phyloP scores from a whole-genome alignment of 2,329 filamentous ascomycete species.

The Saccharata proteae region DNA sequence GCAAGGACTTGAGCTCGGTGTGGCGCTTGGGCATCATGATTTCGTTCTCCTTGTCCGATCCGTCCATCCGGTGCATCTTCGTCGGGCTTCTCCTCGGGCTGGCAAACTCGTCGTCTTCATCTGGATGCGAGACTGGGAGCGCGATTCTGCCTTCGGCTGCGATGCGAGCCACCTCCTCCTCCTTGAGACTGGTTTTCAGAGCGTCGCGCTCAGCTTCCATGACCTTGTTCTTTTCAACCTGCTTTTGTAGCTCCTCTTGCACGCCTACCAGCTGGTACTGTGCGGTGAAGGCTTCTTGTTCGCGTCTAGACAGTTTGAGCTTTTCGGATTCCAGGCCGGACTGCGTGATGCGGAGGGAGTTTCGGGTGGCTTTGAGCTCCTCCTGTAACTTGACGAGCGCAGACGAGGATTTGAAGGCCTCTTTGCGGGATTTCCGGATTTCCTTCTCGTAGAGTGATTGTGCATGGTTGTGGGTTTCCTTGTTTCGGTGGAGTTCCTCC shows the following conservation, averaged over 20 bases:
- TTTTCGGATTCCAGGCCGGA: constrained; percentile 52
- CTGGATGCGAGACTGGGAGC: constrained; percentile 41
- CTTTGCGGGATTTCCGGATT: constrained; percentile 55
- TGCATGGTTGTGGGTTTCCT: constrained; percentile 46
- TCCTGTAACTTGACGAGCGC: constrained; percentile 59
- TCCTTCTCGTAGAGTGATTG: constrained; percentile 57
- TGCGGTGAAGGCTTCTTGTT: constrained; percentile 58
- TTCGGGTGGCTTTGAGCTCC: constrained; percentile 53
- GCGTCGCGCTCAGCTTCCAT: constrained; percentile 65
- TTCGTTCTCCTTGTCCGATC: constrained; percentile 36
- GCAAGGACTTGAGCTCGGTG: constrained; percentile 32
- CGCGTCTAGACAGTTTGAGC: constrained; percentile 46
- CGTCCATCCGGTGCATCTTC: constrained; percentile 29
- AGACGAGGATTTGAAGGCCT: constrained; percentile 64
- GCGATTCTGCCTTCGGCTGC: constrained; percentile 60
- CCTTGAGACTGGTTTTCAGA: constrained; percentile 58
- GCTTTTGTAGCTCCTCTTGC: constrained; percentile 54
- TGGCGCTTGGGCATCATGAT: constrained; percentile 12
- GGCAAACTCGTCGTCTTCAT: constrained; percentile 48
- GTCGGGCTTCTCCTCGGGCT: constrained; percentile 44
- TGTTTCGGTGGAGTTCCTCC: constrained; percentile 59
- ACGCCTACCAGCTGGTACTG: constrained; percentile 53
- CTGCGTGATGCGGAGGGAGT: constrained; percentile 43
- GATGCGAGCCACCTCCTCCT: constrained; percentile 61
- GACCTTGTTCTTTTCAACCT: constrained; percentile 50